Evolutionary conservation across 2,329 filamentous ascomycete genomes (phyloP).

Genomic region (Colletotrichum simmondsii): DNA sequence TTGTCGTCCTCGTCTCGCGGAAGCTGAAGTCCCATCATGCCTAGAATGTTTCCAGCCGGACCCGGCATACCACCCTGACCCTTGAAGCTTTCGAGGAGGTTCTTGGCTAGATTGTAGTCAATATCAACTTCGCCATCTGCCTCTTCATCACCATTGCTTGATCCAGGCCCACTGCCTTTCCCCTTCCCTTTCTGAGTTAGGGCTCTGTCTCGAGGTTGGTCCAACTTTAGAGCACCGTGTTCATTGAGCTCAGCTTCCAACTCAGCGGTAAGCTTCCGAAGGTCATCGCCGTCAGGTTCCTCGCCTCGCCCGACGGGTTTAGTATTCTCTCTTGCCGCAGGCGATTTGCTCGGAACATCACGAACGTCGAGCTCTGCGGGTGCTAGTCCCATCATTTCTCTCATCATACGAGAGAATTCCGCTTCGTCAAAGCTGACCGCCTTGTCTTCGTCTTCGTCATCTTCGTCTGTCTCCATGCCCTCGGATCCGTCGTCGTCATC

Average conservation of each 20-base stretch:
- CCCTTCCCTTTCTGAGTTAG: slow-evolving; percentile 37
- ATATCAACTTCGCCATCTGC: slow-evolving; percentile 73
- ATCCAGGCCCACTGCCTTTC: slow-evolving; percentile 10
- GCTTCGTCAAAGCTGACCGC: slow-evolving; percentile 85
- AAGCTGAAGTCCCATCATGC: slow-evolving; percentile 84
- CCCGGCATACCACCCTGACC: slow-evolving; percentile 87
- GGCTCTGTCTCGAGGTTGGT: slow-evolving; percentile 47
- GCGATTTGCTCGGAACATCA: background rate
- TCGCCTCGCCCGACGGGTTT: slow-evolving; percentile 35
- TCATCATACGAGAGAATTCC: slow-evolving; percentile 89
- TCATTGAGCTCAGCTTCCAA: slow-evolving; percentile 80
- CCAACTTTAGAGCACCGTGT: slow-evolving; percentile 72
- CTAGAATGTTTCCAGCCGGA: slow-evolving; percentile 87
- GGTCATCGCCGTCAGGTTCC: slow-evolving; percentile 65
- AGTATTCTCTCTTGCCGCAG: slow-evolving; percentile 22
- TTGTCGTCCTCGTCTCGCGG: slow-evolving; percentile 80
- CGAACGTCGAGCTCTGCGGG: slow-evolving; percentile 31
- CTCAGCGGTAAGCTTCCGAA: slow-evolving; percentile 71
- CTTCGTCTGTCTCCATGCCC: slow-evolving; percentile 56
- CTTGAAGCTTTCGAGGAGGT: slow-evolving; percentile 92
- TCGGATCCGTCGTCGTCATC: slow-evolving; percentile 59
- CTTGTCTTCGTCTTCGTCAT: slow-evolving; percentile 75
- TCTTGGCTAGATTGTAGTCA: slow-evolving; percentile 89
- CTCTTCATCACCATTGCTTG: slow-evolving; percentile 55
- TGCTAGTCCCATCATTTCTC: slow-evolving; percentile 84